Conservation (phyloP, 2,329 filamentous ascomycete species). For the Fusarium napiforme region DNA sequence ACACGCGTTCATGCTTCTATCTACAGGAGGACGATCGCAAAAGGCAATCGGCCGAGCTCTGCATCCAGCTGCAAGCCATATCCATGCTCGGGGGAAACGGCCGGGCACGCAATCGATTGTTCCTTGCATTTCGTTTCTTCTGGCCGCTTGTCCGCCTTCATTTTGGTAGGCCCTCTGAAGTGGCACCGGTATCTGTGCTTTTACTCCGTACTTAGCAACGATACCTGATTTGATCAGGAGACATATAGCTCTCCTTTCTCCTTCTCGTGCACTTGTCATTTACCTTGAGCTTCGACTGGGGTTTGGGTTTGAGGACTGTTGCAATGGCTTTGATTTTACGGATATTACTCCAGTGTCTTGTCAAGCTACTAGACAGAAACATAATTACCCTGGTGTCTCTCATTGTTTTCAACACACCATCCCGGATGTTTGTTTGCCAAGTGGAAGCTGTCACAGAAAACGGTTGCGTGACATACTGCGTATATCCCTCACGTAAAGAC, state of each 20-base stretch:
- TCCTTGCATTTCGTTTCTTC: conserved; percentile 33
- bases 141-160: conserved; percentile 28
- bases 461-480: background rate
- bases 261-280: conserved; percentile 1
- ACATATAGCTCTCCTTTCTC: conserved; percentile 30
- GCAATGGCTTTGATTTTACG: background rate
- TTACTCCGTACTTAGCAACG: background rate
- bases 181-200: conserved; percentile 19
- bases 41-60: conserved; percentile 22
- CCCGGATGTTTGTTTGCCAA: background rate
- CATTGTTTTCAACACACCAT: background rate
- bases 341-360: background rate
- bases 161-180: conserved; percentile 17
- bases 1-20: conserved; percentile 31
- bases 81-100: conserved; percentile 19
- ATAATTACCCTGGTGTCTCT: background rate
- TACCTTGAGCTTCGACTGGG: conserved; percentile 2
- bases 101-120: conserved; percentile 32
- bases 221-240: conserved; percentile 25
- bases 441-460: background rate
- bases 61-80: conserved; percentile 20
- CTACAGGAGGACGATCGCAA: conserved; percentile 16
- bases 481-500: background rate
- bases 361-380: background rate
- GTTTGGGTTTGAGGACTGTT: background rate